Base-by-base conservation (phyloP, 164 flowering plant species). In the Brasenia schreberi region DNA sequence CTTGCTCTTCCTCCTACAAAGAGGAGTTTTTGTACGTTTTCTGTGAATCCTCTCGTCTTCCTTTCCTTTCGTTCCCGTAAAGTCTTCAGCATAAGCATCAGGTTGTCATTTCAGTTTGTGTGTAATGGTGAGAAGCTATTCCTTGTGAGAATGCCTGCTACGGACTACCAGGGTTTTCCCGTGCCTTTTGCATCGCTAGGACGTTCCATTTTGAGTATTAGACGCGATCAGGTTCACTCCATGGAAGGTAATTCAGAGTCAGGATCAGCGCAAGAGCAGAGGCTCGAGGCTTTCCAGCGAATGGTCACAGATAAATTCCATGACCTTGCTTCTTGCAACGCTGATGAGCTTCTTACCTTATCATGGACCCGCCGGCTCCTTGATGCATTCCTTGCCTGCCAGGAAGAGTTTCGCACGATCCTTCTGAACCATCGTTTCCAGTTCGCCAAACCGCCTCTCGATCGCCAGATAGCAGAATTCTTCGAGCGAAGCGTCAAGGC, bases 401-500 rank as follows among this genome's bases (percentile, higher is more conserved):
- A 89, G 61, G 93, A 90, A 70, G 95, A 89, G 17, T 94, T 94
- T 64, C 71, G 87, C 64, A 73, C 61, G 0, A 76, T 93, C 19
- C 61, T 89, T 65, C 77, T 74, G 45, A 81, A 81, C 33, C 74
- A 81, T 75, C 78, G 66, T 64, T 64, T 53, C 7, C 42, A n/a
- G 1, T 18, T 89, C 6, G 58, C 65, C 6, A 79, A 43, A 39
- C 62, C 85, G 0, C 96, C 97, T 0, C 67, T 87, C 74, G 97
- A 93, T 68, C 78, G 89, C 0, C 6, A 78, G 17, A 68, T 85
- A 9, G 63, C 63, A 0, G 98, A 92, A 0, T 92, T 71, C 66
- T 87, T 79, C n/a, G 98, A 92, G 45, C 69, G 95, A 64, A 81
- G 84, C 68, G 88, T 89, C 5, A 92, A 89, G 75, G 93, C 88